phyloP scores from a whole-genome alignment of 2,329 filamentous ascomycete species.

The Leptographium procerum region DNA sequence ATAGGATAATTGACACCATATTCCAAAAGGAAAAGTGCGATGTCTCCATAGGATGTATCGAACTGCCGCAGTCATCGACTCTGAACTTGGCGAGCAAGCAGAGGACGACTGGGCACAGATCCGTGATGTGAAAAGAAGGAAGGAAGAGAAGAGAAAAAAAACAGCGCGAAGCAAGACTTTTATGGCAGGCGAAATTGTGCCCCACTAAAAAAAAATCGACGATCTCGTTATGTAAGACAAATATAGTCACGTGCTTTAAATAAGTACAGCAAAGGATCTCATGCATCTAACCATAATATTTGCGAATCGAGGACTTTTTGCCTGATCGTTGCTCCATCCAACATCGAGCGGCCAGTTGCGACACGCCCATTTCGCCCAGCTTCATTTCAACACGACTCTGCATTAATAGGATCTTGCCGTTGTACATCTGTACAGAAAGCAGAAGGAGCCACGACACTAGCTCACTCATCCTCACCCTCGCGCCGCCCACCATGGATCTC shows the following conservation, averaged over 20 bases:
- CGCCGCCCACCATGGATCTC: slow-evolving; percentile 39
- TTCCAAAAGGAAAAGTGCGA: slow-evolving; percentile 27
- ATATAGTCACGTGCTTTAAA: background rate
- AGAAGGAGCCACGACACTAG: no score
- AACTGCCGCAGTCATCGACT: slow-evolving; percentile 75
- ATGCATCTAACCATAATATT: background rate
- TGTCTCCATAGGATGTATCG: slow-evolving; percentile 74
- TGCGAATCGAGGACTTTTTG: no score
- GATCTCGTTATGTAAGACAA: background rate
- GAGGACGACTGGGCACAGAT: slow-evolving; percentile 81
- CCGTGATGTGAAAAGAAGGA: slow-evolving; percentile 39
- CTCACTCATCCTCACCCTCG: no score
- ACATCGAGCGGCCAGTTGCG: no score
- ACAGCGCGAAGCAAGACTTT: slow-evolving; percentile 19
- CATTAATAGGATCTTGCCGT: no score
- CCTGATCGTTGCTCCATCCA: no score
- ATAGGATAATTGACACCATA: slow-evolving; percentile 82
- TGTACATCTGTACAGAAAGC: no score
- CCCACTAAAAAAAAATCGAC: background rate
- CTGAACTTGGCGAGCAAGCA: slow-evolving; percentile 48
- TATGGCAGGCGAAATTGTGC: slow-evolving; percentile 1
- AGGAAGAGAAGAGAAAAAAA: slow-evolving; percentile 18
- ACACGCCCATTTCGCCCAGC: background rate
- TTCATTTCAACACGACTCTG: background rate
- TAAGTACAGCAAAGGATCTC: background rate